phyloP scores from a whole-genome alignment of 306 rosid genomes.

The Adenanthera pavonina region DNA sequence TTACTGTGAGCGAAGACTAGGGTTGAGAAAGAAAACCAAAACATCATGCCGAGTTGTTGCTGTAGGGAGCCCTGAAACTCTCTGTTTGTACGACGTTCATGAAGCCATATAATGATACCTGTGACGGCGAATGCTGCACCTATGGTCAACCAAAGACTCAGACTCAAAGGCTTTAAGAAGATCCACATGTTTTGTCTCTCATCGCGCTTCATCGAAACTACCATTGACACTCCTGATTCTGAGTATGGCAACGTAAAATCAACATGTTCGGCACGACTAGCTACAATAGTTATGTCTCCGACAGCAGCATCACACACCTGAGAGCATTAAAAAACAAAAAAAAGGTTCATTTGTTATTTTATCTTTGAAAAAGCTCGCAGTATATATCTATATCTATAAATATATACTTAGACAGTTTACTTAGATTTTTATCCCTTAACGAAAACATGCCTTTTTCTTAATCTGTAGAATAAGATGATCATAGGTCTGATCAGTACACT shows the following conservation, averaged over 20 bases:
- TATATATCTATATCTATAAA: no score
- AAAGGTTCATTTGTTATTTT: no score
- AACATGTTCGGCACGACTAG: conserved; percentile 39
- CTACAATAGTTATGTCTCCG: conserved; percentile 55
- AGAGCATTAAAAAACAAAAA: not conserved
- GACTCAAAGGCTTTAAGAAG: conserved; percentile 53
- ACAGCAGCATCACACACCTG: conserved; percentile 49
- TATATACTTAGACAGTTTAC: no score
- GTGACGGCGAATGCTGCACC: conserved; percentile 36
- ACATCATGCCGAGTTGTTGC: conserved; percentile 37
- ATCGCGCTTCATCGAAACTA: conserved; percentile 40
- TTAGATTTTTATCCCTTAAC: not conserved
- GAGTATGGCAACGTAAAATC: conserved; percentile 55
- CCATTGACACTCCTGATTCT: conserved; percentile 52
- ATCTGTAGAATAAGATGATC: conserved; percentile 35
- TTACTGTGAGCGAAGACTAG: conserved; percentile 51
- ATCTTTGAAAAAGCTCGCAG: not conserved
- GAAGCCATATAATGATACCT: conserved; percentile 46
- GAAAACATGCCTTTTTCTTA: conserved; percentile 21
- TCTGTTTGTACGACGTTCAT: conserved; percentile 44
- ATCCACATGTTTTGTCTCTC: conserved; percentile 45
- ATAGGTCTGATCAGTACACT: conserved; percentile 21
- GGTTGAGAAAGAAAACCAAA: conserved; percentile 55
- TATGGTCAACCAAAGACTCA: conserved; percentile 49
- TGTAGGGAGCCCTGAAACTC: conserved; percentile 40